Percentiles rank a stretch among this genome's conserved stretches.
These are phyloP conservation scores for Lactarius akahatsu DNA, from an alignment of 768 basidiomycete species.

Conservation along the genomic window DNA sequence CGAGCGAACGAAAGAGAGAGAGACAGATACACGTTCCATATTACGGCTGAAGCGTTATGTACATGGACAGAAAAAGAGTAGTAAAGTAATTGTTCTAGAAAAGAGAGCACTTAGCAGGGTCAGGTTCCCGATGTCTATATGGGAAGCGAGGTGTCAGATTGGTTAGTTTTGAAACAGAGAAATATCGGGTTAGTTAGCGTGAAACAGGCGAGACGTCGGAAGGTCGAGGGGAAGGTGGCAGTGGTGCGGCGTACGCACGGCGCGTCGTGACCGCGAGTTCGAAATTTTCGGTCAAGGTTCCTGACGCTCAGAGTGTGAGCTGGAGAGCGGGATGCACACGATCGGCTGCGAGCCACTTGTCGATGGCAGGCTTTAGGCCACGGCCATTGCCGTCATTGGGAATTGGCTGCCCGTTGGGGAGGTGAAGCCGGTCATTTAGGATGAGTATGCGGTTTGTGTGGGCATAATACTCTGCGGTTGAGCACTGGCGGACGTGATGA, in stretches of 20 bases:
- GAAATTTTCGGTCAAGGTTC: not conserved
- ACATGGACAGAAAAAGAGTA: not conserved
- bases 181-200: not conserved
- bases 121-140: not conserved
- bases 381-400: not conserved
- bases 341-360: not conserved
- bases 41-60: not conserved
- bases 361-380: not conserved
- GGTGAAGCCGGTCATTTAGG: not conserved
- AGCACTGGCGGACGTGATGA: not conserved
- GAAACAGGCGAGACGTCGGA: not conserved
- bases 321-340: not conserved
- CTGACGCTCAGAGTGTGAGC: not conserved
- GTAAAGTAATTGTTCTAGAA: not conserved
- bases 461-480: not conserved
- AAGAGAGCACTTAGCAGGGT: not conserved
- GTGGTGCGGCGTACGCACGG: not conserved
- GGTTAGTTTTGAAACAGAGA: not conserved
- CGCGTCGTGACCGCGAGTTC: not conserved
- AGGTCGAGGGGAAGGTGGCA: not conserved
- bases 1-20: not conserved
- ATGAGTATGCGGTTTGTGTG: not conserved
- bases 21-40: not conserved
- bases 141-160: not conserved
- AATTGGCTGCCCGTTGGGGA: not conserved